Percentiles rank a stretch among this genome's conserved stretches.
Evolutionary conservation across 305 asterid genomes (phyloP).

Genomic region (Salvia sclarea): DNA sequence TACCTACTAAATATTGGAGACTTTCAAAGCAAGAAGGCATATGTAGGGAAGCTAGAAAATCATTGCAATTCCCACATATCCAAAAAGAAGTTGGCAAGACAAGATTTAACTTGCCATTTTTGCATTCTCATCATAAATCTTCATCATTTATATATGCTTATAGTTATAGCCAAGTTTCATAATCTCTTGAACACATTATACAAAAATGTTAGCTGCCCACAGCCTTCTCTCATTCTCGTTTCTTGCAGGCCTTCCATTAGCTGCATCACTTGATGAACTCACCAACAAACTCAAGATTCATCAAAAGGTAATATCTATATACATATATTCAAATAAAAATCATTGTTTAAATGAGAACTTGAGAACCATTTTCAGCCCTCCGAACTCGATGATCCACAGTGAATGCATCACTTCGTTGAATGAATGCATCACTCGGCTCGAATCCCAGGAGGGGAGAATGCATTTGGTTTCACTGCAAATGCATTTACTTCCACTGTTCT

Average conservation of each 20-base stretch:
- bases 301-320: constrained; percentile 4
- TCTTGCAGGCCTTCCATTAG: constrained; percentile 26
- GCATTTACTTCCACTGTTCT: too few relatives aligned
- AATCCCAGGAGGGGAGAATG: too few relatives aligned
- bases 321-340: too few relatives aligned
- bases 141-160: neutral
- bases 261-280: constrained; percentile 33
- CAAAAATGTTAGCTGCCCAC: constrained; percentile 27
- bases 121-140: neutral
- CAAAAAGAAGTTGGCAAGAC: constrained; percentile 4
- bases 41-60: neutral
- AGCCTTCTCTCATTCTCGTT: constrained; percentile 26
- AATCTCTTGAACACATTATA: neutral
- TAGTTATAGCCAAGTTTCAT: neutral
- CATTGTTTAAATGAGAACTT: too few relatives aligned
- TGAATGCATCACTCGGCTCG: too few relatives aligned
- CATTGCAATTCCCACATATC: neutral
- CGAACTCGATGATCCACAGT: too few relatives aligned
- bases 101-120: neutral
- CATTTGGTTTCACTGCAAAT: too few relatives aligned
- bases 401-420: too few relatives aligned
- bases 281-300: too few relatives aligned
- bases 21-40: constrained; percentile 1
- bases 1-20: too few relatives aligned
- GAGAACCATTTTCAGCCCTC: too few relatives aligned